phyloP scores from a whole-genome alignment of 176 grass and related monocot genomes.

The Paspalum vaginatum region DNA sequence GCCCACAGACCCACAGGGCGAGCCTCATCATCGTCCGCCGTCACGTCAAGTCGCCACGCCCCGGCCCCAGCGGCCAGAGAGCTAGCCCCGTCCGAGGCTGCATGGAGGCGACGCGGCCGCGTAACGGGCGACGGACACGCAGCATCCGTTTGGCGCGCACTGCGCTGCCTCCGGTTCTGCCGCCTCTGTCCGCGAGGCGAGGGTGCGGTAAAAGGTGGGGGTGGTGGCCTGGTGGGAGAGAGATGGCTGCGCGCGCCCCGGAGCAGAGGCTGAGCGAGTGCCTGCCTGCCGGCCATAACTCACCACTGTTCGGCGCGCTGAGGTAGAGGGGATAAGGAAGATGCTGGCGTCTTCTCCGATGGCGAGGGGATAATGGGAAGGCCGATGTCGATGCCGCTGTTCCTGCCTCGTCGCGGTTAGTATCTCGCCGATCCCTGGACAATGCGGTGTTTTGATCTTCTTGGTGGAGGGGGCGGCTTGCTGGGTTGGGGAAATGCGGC shows the following conservation, averaged over 20 bases:
- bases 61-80: constrained; percentile 10
- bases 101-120: constrained; percentile 22
- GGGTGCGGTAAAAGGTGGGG: background rate
- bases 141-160: constrained; percentile 12
- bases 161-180: constrained; percentile 36
- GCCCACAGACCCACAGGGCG: background rate
- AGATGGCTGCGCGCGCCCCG: constrained; percentile 38
- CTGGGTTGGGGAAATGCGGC: background rate
- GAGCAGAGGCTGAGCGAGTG: constrained; percentile 36
- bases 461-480: background rate
- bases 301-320: constrained; percentile 27
- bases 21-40: background rate
- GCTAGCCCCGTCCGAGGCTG: background rate
- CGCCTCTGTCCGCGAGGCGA: constrained; percentile 2
- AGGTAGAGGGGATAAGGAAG: constrained; percentile 23
- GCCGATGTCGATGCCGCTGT: background rate
- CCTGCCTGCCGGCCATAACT: too few species aligned
- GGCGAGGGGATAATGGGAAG: constrained; percentile 21
- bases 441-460: background rate
- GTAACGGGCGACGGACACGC: constrained; percentile 11
- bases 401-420: constrained; percentile 3
- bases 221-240: background rate
- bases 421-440: background rate
- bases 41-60: constrained; percentile 19
- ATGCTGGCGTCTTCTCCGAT: constrained; percentile 22